phyloP scores from a whole-genome alignment of 768 basidiomycete genomes.

The Tricholoma saponaceum region DNA sequence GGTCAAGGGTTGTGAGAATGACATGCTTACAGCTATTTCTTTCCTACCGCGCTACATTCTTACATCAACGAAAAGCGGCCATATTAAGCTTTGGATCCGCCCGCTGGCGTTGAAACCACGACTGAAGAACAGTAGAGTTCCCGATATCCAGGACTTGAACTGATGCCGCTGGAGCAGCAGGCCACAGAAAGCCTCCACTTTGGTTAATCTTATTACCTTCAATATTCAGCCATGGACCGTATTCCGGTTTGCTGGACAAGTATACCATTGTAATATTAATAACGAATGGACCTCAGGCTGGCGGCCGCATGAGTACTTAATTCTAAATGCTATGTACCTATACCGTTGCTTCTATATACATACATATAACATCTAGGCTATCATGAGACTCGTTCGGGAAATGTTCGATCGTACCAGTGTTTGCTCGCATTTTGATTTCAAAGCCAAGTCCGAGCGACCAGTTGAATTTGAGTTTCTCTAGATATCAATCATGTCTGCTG shows the following conservation, averaged over 20 bases:
- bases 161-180: neutral
- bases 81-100: slow-evolving; percentile 82
- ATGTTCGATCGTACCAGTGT: no score
- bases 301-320: no score
- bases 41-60: slow-evolving; percentile 79
- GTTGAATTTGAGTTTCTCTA: no score
- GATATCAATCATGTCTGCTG: slow-evolving; percentile 15
- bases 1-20: slow-evolving; percentile 80
- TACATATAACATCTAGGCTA: no score
- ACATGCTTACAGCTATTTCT: slow-evolving; percentile 67
- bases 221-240: neutral
- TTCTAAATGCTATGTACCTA: neutral
- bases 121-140: slow-evolving; percentile 11
- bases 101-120: slow-evolving; percentile 53
- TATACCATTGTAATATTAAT: no score
- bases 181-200: no score
- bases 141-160: slow-evolving; percentile 7
- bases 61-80: slow-evolving; percentile 73
- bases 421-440: no score
- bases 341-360: neutral
- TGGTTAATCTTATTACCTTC: neutral
- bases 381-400: no score
- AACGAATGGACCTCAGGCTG: no score
- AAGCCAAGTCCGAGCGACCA: no score
- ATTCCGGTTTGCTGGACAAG: neutral